Conservation (phyloP, 768 basidiomycete species). For the Macrocybe gigantea region DNA sequence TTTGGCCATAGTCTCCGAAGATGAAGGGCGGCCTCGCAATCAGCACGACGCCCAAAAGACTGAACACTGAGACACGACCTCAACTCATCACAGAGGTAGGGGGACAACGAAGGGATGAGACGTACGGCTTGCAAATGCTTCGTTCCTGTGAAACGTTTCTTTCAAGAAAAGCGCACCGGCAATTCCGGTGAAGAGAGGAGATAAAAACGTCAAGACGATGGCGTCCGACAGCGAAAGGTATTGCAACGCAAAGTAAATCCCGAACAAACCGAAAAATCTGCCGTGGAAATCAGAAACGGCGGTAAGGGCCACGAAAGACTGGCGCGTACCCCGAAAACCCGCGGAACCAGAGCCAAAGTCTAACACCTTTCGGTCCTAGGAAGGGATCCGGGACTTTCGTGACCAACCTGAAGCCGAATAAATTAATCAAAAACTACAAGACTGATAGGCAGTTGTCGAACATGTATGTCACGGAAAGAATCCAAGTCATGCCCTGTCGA, state of each 20-base stretch:
- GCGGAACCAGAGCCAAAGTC: conserved; percentile 48
- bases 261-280: conserved; percentile 54
- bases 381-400: conserved; percentile 46
- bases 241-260: conserved; percentile 61
- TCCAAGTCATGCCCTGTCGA: conserved; percentile 42
- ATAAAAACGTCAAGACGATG: conserved; percentile 69
- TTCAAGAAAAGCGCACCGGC: conserved; percentile 56
- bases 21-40: conserved; percentile 76
- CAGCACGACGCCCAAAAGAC: conserved; percentile 71
- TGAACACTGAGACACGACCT: conserved; percentile 36
- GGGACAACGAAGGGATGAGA: not conserved
- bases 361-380: conserved; percentile 64
- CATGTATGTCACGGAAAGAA: conserved; percentile 48
- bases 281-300: not conserved
- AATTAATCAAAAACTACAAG: not conserved
- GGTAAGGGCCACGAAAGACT: not conserved
- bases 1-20: conserved; percentile 41
- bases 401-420: conserved; percentile 24
- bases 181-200: conserved; percentile 60
- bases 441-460: conserved; percentile 15
- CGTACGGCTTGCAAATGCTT: conserved; percentile 46
- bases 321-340: conserved; percentile 58
- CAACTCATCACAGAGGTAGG: not conserved
- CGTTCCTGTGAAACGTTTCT: conserved; percentile 49
- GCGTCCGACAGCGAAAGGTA: conserved; percentile 78